Evolutionary conservation across 1,284 basidiomycete genomes (phyloP).

Genomic region (Ceratobasidium papillatum): DNA sequence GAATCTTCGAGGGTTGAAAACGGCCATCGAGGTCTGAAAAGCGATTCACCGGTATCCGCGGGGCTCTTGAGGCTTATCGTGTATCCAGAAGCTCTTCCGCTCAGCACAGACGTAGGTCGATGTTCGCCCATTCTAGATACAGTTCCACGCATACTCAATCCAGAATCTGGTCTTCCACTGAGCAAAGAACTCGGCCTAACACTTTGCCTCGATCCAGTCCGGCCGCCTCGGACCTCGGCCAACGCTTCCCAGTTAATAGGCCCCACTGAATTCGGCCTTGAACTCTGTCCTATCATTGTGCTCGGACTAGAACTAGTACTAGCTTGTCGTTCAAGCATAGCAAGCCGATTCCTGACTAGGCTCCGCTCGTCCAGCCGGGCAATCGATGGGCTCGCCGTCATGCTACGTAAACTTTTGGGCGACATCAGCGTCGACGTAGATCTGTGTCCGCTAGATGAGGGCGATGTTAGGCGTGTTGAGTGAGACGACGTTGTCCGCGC

Average conservation of each 20-base stretch:
- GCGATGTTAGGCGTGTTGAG: background rate
- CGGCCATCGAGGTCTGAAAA: conserved; percentile 6
- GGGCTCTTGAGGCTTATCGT: background rate
- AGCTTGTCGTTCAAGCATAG: conserved; percentile 14
- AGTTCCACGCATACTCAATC: background rate
- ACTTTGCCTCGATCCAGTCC: background rate
- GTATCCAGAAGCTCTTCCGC: background rate
- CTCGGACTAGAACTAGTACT: conserved; percentile 4
- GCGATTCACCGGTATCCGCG: background rate
- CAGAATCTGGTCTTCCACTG: background rate
- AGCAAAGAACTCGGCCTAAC: background rate
- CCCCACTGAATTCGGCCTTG: background rate
- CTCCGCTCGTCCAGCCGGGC: conserved; percentile 21
- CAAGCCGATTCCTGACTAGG: conserved; percentile 15
- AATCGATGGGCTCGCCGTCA: conserved; percentile 26
- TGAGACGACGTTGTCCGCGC: background rate
- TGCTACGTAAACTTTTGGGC: background rate
- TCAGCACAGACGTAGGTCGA: background rate
- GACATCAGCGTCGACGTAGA: background rate
- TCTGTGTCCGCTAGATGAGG: background rate
- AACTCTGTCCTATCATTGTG: background rate
- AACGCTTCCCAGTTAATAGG: conserved; percentile 33
- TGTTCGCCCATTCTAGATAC: conserved; percentile 1
- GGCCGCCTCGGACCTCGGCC: background rate
- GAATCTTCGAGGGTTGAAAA: background rate